These are phyloP conservation scores for Colletotrichum eremochloae DNA, from an alignment of 2,329 filamentous ascomycete genomes.

Conservation along the genomic window DNA sequence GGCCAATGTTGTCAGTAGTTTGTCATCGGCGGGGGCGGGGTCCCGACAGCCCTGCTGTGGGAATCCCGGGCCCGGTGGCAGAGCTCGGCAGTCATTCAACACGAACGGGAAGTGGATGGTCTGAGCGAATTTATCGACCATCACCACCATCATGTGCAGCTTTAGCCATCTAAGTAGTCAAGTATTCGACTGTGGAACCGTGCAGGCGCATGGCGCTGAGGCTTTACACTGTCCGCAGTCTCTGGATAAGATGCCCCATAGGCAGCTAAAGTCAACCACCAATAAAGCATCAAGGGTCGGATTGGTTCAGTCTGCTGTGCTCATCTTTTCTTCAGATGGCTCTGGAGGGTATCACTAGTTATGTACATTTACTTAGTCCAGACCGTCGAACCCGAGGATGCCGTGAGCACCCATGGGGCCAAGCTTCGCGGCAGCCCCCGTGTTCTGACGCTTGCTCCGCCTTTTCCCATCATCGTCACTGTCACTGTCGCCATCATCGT, in stretches of 20 bases:
- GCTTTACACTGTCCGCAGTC: neutral
- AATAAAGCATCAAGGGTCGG: neutral
- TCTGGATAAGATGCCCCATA: no score
- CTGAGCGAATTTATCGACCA: neutral
- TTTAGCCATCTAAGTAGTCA: no score
- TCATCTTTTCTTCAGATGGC: constrained; percentile 21
- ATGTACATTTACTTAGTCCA: constrained; percentile 53
- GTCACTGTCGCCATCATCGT: constrained; percentile 59
- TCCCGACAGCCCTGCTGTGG: constrained; percentile 18
- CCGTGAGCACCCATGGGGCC: constrained; percentile 66
- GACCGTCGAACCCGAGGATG: constrained; percentile 62
- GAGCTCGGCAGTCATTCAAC: constrained; percentile 14
- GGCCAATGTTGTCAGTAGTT: constrained; percentile 7
- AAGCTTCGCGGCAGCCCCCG: constrained; percentile 57
- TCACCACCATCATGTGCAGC: neutral
- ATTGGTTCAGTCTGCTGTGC: constrained; percentile 25
- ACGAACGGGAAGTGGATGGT: neutral
- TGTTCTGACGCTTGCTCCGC: constrained; percentile 59
- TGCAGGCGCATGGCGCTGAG: neutral
- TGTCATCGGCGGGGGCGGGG: constrained; percentile 40
- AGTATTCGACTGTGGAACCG: neutral
- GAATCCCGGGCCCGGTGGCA: constrained; percentile 20
- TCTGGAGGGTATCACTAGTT: constrained; percentile 41
- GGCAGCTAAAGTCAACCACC: neutral
- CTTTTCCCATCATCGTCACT: constrained; percentile 61